phyloP scores from a whole-genome alignment of 345 rosid genomes.

The Pugionium cornutum region DNA sequence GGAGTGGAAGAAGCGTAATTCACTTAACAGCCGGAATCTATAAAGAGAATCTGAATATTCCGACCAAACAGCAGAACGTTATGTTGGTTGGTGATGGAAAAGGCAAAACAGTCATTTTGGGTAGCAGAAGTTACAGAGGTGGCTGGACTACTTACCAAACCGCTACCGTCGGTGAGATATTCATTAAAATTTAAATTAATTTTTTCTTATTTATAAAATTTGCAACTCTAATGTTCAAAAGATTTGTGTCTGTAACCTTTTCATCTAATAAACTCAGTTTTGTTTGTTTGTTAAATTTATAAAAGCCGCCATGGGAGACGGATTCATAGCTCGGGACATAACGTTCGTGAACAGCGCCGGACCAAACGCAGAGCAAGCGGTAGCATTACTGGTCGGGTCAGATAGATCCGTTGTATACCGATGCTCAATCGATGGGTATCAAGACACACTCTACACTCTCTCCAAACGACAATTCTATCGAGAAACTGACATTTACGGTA shows the following conservation, averaged over 20 bases:
- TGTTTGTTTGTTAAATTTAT: no score
- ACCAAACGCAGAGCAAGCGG: slow-evolving; percentile 58
- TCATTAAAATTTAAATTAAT: not conserved
- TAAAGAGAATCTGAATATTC: slow-evolving; percentile 47
- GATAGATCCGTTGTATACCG: slow-evolving; percentile 50
- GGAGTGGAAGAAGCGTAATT: slow-evolving; percentile 49
- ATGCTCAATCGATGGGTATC: slow-evolving; percentile 53
- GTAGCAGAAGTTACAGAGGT: slow-evolving; percentile 40
- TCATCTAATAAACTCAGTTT: not conserved
- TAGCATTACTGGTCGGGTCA: slow-evolving; percentile 59
- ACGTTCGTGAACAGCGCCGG: slow-evolving; percentile 69
- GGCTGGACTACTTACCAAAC: slow-evolving; percentile 52
- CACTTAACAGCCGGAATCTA: slow-evolving; percentile 58
- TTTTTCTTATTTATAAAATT: no score
- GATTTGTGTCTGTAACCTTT: no score
- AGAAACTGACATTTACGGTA: slow-evolving; percentile 49
- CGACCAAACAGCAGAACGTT: slow-evolving; percentile 52
- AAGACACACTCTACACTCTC: slow-evolving; percentile 65
- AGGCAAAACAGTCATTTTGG: slow-evolving; percentile 49
- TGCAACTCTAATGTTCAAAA: no score
- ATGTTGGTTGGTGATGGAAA: slow-evolving; percentile 68
- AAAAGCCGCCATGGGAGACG: slow-evolving; percentile 55
- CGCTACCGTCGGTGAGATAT: slow-evolving; percentile 55
- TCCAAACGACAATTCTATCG: slow-evolving; percentile 60
- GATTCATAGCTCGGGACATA: slow-evolving; percentile 62